Base-by-base conservation (phyloP, 2,329 filamentous ascomycete genomes). In the Alternaria alternata region DNA sequence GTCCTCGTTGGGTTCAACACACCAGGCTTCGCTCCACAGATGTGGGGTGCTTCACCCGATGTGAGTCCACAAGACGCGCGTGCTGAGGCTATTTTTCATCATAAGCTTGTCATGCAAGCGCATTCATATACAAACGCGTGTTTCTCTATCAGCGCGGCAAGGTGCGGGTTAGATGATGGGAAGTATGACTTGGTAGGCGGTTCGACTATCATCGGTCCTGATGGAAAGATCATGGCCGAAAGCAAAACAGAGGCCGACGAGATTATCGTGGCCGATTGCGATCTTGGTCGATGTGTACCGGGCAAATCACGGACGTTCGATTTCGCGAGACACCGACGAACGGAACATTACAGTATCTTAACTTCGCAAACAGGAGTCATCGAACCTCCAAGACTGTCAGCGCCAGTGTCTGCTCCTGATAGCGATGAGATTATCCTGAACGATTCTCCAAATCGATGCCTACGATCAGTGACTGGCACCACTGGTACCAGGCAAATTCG, bases 111-210 rank as follows among this genome's bases (percentile, higher is more conserved):
- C 32, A 36, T 36, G 32, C 32, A 36, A 1, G 14, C 32, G 0
- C 32, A 36, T 16, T 36, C 32, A 7, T 36, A 36, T 7, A 16
- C 32, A 12, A 36, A 36, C 0, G 32, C 32, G 4, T 36, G 32
- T 36, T 36, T 36, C 12, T 36, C 32, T 36, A 0, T 36, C 12
- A 36, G 32, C 32, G 32, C 32, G 3, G 32, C 32, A 0, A 16
- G 32, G 85, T 86, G 81, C 32, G 83, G 84, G 4, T 62, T 80
- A 9, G 84, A 85, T 62, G 82, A 85, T 64, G 81, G 81, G 7
- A 78, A 80, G 52, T 81, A 76, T 58, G 76, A 80, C 44, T 70
- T 85, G 36, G 28, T 48, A 6, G 42, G 34, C 3, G 34, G 42
- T 0, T 48, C 43, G 11, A 48, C 42, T 8, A 55, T 48, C n/a